phyloP scores from a whole-genome alignment of 1,284 basidiomycete genomes.

The Flammula alnicola region DNA sequence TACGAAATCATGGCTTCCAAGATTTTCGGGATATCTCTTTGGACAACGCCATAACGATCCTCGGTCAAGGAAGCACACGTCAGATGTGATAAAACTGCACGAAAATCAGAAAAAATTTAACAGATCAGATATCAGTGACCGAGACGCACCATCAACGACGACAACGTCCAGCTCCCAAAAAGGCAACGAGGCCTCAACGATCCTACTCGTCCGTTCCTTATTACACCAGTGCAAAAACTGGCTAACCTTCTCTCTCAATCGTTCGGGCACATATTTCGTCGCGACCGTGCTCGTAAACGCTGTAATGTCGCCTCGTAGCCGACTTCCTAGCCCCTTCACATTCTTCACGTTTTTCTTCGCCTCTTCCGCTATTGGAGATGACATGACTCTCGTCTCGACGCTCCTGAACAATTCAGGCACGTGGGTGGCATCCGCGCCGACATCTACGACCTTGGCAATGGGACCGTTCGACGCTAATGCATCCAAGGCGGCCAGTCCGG shows the following conservation, averaged over 20 bases:
- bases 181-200: slow-evolving; percentile 58
- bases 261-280: slow-evolving; percentile 35
- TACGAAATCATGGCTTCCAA: slow-evolving; percentile 76
- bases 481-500: slow-evolving; percentile 54
- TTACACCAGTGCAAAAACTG: slow-evolving; percentile 55
- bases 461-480: slow-evolving; percentile 62
- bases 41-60: slow-evolving; percentile 82
- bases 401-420: slow-evolving; percentile 67
- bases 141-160: slow-evolving; percentile 57
- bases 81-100: slow-evolving; percentile 69
- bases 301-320: slow-evolving; percentile 13
- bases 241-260: slow-evolving; percentile 29
- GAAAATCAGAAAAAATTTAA: slow-evolving; percentile 3
- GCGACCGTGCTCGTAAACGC: slow-evolving; percentile 18
- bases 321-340: slow-evolving; percentile 21
- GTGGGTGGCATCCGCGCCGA: slow-evolving; percentile 49
- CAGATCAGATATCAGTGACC: neutral
- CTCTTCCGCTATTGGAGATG: slow-evolving; percentile 33
- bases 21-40: slow-evolving; percentile 80
- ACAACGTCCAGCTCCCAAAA: slow-evolving; percentile 63
- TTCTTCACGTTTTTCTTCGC: slow-evolving; percentile 32
- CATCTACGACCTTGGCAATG: slow-evolving; percentile 52
- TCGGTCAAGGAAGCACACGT: slow-evolving; percentile 75
- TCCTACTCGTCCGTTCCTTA: slow-evolving; percentile 55
- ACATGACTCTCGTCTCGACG: slow-evolving; percentile 36